A percentile compares a stretch with the other conserved stretches of the same genome.
These are phyloP conservation scores for Aurinia saxatilis DNA, from an alignment of 345 rosid genomes.

Conservation along the genomic window DNA sequence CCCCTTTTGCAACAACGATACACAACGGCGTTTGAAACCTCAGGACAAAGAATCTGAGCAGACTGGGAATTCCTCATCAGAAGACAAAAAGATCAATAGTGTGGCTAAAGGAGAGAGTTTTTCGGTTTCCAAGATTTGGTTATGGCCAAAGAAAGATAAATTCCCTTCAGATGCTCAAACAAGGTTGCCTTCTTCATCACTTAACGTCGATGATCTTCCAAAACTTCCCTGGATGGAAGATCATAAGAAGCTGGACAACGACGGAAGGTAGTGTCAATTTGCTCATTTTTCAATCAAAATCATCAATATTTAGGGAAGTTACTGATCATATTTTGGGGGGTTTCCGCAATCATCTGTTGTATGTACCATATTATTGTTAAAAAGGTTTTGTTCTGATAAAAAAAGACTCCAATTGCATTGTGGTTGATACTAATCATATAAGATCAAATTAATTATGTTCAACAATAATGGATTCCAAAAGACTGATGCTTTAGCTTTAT, in stretches of 20 bases:
- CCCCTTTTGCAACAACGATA: conserved; percentile 32
- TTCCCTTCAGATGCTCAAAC: conserved; percentile 43
- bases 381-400: conserved; percentile 9
- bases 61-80: conserved; percentile 36
- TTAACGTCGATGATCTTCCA: conserved; percentile 39
- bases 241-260: conserved; percentile 33
- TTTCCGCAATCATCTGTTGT: conserved; percentile 17
- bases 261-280: conserved; percentile 25
- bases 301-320: neutral
- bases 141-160: conserved; percentile 69
- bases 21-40: neutral
- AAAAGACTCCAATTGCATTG: neutral
- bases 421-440: conserved; percentile 13
- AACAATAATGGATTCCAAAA: conserved; percentile 23
- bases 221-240: conserved; percentile 65
- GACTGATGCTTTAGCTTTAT: conserved; percentile 23
- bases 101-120: conserved; percentile 76
- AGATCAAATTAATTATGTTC: conserved; percentile 8
- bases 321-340: conserved; percentile 16
- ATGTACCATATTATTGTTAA: conserved; percentile 27
- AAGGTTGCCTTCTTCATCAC: conserved; percentile 53
- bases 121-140: conserved; percentile 88
- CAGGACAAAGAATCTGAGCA: conserved; percentile 24
- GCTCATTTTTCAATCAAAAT: neutral
- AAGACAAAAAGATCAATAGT: conserved; percentile 49